Evolutionary conservation across 2,329 filamentous ascomycete genomes (phyloP).

Genomic region (Magnaporthiopsis rhizophila): DNA sequence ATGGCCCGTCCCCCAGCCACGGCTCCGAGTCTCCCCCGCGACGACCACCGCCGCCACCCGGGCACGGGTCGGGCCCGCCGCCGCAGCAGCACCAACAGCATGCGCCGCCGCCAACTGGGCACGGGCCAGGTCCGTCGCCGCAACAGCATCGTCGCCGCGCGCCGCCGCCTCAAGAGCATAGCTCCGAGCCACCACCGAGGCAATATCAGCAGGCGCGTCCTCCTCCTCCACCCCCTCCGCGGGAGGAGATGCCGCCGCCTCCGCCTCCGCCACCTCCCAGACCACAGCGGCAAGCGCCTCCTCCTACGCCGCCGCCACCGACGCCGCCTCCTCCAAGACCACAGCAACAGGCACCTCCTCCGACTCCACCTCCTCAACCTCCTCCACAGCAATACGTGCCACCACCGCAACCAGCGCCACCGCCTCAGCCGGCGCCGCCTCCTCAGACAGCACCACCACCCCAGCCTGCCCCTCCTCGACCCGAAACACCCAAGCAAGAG

Average conservation of each 20-base stretch:
- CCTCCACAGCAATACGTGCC: slow-evolving; percentile 14
- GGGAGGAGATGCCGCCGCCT: neutral
- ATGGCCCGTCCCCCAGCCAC: slow-evolving; percentile 17
- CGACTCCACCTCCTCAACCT: slow-evolving; percentile 12
- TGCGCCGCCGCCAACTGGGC: slow-evolving; percentile 4
- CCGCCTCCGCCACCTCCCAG: too few relatives aligned
- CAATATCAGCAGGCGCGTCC: slow-evolving; percentile 18
- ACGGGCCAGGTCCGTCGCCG: slow-evolving; percentile 1
- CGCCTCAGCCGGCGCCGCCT: too few relatives aligned
- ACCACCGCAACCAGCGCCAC: neutral
- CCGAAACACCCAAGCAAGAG: slow-evolving; percentile 15
- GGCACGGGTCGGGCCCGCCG: too few relatives aligned
- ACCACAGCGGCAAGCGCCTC: too few relatives aligned
- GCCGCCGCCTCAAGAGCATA: slow-evolving; percentile 11
- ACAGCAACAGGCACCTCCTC: slow-evolving; percentile 8
- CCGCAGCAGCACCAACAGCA: slow-evolving; percentile 16
- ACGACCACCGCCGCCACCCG: too few relatives aligned
- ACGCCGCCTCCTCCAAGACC: slow-evolving; percentile 7
- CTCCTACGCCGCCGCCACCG: slow-evolving; percentile 9
- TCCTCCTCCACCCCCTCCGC: slow-evolving; percentile 8
- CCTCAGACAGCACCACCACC: neutral
- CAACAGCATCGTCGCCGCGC: slow-evolving; percentile 16
- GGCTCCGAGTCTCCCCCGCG: neutral
- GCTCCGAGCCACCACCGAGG: too few relatives aligned
- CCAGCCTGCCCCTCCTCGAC: slow-evolving; percentile 4